Conservation (phyloP, 202 grass and related monocot species). For the Carex arenaria region DNA sequence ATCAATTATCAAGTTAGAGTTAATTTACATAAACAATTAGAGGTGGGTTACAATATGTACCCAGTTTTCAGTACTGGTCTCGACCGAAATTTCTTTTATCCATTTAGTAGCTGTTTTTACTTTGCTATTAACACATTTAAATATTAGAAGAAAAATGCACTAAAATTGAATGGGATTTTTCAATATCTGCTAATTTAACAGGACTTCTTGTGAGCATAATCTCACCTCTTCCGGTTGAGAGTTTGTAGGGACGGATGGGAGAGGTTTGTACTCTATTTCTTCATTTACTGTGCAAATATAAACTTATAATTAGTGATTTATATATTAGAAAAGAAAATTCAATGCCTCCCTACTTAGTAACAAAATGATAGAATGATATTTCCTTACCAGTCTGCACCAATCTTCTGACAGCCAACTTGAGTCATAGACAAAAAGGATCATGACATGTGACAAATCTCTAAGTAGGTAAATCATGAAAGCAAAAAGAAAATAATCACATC, state of each 20-base stretch:
- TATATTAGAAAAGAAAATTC: slow-evolving; percentile 24
- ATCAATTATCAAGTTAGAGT: neutral
- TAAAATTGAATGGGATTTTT: too few relatives aligned
- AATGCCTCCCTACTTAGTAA: slow-evolving; percentile 12
- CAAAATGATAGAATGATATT: slow-evolving; percentile 6
- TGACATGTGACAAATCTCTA: slow-evolving; percentile 16
- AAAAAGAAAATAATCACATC: neutral
- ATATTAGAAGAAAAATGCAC: too few relatives aligned
- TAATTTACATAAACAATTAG: neutral
- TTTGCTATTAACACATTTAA: too few relatives aligned
- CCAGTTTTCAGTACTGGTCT: too few relatives aligned
- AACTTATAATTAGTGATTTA: slow-evolving; percentile 8
- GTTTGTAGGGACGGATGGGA: slow-evolving; percentile 51
- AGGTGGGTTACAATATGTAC: too few relatives aligned
- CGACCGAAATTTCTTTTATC: too few relatives aligned
- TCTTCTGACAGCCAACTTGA: slow-evolving; percentile 61
- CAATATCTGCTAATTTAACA: neutral
- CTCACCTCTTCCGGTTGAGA: slow-evolving; percentile 20
- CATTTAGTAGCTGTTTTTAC: too few relatives aligned
- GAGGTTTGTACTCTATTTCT: slow-evolving; percentile 50
- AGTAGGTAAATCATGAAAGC: neutral
- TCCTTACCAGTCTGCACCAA: slow-evolving; percentile 53
- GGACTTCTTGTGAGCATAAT: slow-evolving; percentile 46
- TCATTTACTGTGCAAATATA: slow-evolving; percentile 26
- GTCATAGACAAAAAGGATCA: slow-evolving; percentile 18